Evolutionary conservation across 202 grass and related monocot species (phyloP).

Genomic region (Schoenoplectus tabernaemontani): DNA sequence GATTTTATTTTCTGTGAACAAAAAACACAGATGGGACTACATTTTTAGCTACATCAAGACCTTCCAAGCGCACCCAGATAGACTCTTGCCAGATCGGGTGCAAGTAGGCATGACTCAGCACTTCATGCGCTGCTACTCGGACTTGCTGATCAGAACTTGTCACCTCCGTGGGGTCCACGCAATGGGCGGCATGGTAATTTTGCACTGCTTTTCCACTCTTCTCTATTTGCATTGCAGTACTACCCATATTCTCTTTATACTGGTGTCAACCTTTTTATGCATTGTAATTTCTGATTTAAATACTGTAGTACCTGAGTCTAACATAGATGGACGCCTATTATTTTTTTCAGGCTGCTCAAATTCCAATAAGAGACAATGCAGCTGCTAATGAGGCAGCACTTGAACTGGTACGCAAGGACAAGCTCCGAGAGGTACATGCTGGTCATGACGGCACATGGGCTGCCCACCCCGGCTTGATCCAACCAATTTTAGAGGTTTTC

Average conservation of each 20-base stretch:
- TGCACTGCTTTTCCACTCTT: not conserved
- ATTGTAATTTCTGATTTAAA: not conserved
- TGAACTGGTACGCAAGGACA: constrained; percentile 79
- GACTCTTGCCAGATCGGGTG: constrained; percentile 87
- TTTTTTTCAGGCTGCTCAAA: constrained; percentile 63
- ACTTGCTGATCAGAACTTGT: constrained; percentile 83
- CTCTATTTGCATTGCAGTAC: not conserved
- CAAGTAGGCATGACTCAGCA: constrained; percentile 89
- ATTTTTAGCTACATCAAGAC: constrained; percentile 99
- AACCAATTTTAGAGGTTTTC: constrained; percentile 60
- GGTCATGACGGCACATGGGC: constrained; percentile 95
- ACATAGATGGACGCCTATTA: not conserved
- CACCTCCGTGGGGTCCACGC: constrained; percentile 80
- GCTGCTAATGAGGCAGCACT: constrained; percentile 72
- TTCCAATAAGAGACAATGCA: constrained; percentile 69
- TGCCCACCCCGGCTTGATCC: constrained; percentile 78
- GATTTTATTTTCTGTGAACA: not conserved
- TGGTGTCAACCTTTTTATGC: not conserved
- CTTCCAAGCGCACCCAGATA: constrained; percentile 59
- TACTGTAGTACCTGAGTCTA: not conserved
- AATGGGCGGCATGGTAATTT: constrained; percentile 83
- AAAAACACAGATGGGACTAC: constrained; percentile 70
- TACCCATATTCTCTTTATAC: not conserved
- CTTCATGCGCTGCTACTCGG: constrained; percentile 94
- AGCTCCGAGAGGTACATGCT: constrained; percentile 55